Percentiles rank a stretch among this genome's conserved stretches.
phyloP scores from a whole-genome alignment of 208 protist species.

The Leishmania major region DNA sequence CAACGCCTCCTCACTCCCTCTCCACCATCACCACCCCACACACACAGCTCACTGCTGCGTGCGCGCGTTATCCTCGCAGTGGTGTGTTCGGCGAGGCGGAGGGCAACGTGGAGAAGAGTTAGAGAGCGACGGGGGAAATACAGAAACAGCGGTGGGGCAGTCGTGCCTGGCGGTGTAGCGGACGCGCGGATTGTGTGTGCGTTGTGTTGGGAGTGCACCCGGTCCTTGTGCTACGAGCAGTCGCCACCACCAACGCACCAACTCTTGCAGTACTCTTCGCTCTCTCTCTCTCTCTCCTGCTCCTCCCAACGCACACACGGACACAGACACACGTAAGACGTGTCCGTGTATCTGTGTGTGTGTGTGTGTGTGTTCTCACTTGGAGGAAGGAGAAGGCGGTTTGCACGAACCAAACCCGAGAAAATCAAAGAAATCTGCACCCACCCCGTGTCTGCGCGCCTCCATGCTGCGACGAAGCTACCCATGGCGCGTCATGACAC shows the following conservation, averaged over 20 bases:
- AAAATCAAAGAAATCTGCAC: no score
- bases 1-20: background rate
- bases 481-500: constrained; percentile 50
- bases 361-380: background rate
- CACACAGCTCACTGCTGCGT: background rate
- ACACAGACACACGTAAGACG: no score
- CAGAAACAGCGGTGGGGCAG: background rate
- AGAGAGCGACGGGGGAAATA: no score
- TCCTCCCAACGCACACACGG: no score
- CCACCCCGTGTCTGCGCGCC: background rate
- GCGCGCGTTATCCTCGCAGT: background rate
- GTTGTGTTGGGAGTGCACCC: background rate
- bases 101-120: background rate
- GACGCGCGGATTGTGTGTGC: background rate
- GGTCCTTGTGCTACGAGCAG: no score
- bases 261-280: no score
- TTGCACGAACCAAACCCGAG: background rate
- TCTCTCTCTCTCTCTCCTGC: no score
- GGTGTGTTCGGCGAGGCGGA: background rate
- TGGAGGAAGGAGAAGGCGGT: background rate
- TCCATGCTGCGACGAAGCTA: constrained; percentile 25
- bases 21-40: background rate
- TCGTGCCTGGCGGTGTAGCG: background rate
- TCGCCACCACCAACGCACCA: no score
- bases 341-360: background rate